Base-by-base conservation (phyloP, 2,329 filamentous ascomycete genomes). In the Ophiostoma australiae region DNA sequence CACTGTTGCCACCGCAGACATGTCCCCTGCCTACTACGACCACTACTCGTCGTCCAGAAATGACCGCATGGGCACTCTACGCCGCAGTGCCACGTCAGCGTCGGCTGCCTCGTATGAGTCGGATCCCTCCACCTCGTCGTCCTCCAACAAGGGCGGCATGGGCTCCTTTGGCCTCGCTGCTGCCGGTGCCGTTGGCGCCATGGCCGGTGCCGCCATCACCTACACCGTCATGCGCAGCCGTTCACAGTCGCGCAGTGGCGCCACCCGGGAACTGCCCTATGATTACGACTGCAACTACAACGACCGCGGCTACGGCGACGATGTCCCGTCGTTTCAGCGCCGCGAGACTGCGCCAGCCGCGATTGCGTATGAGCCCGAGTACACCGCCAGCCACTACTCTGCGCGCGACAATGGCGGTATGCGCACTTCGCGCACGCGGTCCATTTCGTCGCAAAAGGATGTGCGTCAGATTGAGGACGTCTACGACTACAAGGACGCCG, bases 201-300 rank as follows among this genome's bases (percentile, higher is more conserved):
- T 91, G 20, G 91, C 91, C 23, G 91, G 91, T 55, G 91, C 90
- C 48, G 91, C 90, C n/a, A 73, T 86, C 31, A 83, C 91, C 11
- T 97, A 95, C 79, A 89, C 88, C 31, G 89, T 93, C 82, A 84
- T 88, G 74, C 84, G 65, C 71, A 70, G 70, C 68, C 69, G 72
- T 39, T 89, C 91, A 17, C 79, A 79, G 78, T 65, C 81, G 77
- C 39, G 77, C 65, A 69, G 70, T 79, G 71, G 78, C 11, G 31
- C 70, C 15, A 23, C 79, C 7, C 80, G 77, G 33, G 81, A 84
- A 68, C 81, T 81, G 23, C 63, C 63, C 17, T 80, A 80, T 68
- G 82, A 84, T 2, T 13, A 75, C 76, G 27, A 72, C 71, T 37
- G 10, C 37, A 39, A 41, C 15, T 39, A 66, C 63, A 39, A 66